Base-by-base conservation (phyloP, 2,329 filamentous ascomycete species). In the Parafenestella ontariensis region DNA sequence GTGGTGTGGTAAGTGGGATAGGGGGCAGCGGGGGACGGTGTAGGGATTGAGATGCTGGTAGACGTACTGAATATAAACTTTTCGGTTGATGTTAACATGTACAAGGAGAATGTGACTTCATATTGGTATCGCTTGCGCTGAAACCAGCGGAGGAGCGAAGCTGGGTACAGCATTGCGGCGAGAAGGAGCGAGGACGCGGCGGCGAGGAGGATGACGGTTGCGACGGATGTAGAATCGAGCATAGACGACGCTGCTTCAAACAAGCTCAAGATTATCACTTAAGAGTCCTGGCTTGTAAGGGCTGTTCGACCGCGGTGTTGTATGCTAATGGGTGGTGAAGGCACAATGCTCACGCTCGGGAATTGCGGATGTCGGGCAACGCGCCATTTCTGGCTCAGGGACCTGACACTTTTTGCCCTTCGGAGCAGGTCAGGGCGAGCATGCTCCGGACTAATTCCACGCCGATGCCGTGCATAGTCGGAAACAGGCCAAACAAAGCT, bases 61-160 rank as follows among this genome's bases (percentile, higher is more conserved):
- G 46, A 79, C 92, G 53, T 85, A 98, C 95, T 98, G 79, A 98
- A 96, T 69, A 96, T 89, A 78, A 96, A 94, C 77, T 96, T 96
- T 82, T 99, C 95, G 47, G 90, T 92, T 1, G 92, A 90, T 33
- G 93, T 97, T 68, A 97, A 89, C 90, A 99, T 98, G 83, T 99
- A 98, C 23, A 98, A 85, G 57, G 90, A 89, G 78, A 96, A 95
- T 11, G 94, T 97, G 76, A 98, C 94, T 81, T 99, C 95, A 75
- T 98, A 92, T 82, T 98, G 95, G 82, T 98, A 97, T 76, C 93
- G 88, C 84, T 99, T 99, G 77, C 93, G 86, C 78, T 92, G 88
- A 65, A 98, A 83, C 92, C 93, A 97, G 76, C 89, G 88, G 62
- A 91, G 85, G 68, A 96, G 74, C 28, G 78, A 77, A 23, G 81